phyloP scores from a whole-genome alignment of 441 rosid species.

The Brassica balearica region DNA sequence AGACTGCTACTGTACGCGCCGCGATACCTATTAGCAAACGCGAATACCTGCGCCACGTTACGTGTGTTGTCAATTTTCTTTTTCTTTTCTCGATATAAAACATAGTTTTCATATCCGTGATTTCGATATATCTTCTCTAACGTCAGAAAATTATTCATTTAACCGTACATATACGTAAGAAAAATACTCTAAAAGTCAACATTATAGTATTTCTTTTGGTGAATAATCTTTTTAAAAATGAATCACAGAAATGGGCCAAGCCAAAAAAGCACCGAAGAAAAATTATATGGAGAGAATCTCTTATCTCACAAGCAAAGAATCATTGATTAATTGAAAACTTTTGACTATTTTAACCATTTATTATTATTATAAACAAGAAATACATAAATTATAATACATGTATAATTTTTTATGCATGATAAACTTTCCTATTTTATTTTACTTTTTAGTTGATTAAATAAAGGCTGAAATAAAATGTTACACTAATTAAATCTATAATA shows the following conservation, averaged over 20 bases:
- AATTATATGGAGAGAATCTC: constrained; percentile 40
- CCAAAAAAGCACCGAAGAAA: neutral
- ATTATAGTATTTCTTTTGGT: constrained; percentile 37
- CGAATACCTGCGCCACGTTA: constrained; percentile 62
- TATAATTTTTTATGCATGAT: no score
- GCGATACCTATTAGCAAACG: constrained; percentile 69
- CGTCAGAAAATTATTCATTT: constrained; percentile 35
- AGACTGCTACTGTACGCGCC: constrained; percentile 77
- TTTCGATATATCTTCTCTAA: constrained; percentile 23
- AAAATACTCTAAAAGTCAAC: constrained; percentile 29
- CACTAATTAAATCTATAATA: no score
- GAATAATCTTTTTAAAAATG: constrained; percentile 29
- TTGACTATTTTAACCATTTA: constrained; percentile 22
- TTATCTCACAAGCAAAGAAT: constrained; percentile 44
- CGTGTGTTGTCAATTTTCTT: constrained; percentile 5
- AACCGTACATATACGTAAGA: constrained; percentile 38
- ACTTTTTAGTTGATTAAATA: no score
- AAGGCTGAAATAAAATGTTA: no score
- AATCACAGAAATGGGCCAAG: constrained; percentile 36
- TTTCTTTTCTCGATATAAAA: neutral
- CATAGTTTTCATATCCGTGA: constrained; percentile 36
- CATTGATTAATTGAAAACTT: constrained; percentile 27
- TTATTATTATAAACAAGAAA: neutral
- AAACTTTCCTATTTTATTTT: no score
- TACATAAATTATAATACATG: neutral